phyloP scores from a whole-genome alignment of 352 stramenopile species.

The Globisporangium middletonii region DNA sequence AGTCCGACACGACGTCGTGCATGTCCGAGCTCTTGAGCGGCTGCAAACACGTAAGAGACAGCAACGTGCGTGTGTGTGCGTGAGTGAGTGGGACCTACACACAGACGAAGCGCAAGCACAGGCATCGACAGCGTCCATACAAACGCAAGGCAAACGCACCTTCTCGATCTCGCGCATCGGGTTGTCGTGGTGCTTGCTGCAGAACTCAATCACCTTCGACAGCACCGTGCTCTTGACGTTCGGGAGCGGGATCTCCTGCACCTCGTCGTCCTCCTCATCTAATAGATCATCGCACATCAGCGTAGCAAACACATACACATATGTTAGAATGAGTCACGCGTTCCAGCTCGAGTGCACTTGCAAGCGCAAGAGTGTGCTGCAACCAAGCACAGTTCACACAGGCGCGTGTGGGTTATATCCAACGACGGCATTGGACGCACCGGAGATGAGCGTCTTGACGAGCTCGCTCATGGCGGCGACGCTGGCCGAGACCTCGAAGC shows the following conservation, averaged over 20 bases:
- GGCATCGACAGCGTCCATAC: neutral
- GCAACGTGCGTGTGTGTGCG: too few species aligned
- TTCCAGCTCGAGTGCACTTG: too few species aligned
- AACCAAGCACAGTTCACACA: too few species aligned
- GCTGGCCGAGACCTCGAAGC: slow-evolving; percentile 91
- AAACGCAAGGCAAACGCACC: slow-evolving; percentile 19
- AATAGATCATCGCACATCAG: neutral
- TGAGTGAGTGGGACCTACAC: too few species aligned
- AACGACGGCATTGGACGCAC: slow-evolving; percentile 15
- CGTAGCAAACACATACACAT: neutral
- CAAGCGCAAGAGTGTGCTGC: too few species aligned
- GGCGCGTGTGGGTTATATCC: too few species aligned
- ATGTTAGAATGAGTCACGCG: neutral
- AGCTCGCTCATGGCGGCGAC: slow-evolving; percentile 97
- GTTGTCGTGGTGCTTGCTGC: slow-evolving; percentile 93
- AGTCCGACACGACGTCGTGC: slow-evolving; percentile 99
- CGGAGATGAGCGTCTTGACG: slow-evolving; percentile 97
- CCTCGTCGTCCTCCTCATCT: slow-evolving; percentile 93
- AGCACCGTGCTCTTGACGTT: slow-evolving; percentile 98
- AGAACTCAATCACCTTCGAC: slow-evolving; percentile 97
- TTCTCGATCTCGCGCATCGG: slow-evolving; percentile 99
- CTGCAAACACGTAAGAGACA: slow-evolving; percentile 19
- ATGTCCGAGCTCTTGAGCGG: slow-evolving; percentile 98
- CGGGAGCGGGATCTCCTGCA: slow-evolving; percentile 96
- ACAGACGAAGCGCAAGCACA: neutral